Evolutionary conservation across 129 eudicot species (phyloP).

Genomic region (Silybum marianum): DNA sequence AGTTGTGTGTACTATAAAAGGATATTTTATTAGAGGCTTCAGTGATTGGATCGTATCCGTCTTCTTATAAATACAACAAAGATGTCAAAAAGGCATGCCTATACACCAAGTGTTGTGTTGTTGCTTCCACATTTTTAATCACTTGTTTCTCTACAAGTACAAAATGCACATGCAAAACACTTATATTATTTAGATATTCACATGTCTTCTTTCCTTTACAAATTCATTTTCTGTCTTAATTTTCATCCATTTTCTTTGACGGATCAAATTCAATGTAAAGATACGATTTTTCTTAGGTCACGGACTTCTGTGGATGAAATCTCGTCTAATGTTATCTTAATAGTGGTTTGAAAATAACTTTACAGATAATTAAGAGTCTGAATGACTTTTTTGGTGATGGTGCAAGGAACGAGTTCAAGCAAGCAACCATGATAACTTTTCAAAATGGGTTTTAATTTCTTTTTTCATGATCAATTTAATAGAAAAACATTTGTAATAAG

Average conservation of each 20-base stretch:
- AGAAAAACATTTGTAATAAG: too few species aligned
- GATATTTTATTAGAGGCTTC: conserved; percentile 22
- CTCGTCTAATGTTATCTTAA: neutral
- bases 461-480: too few species aligned
- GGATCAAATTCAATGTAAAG: neutral
- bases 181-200: conserved; percentile 30
- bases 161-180: conserved; percentile 38
- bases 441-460: too few species aligned
- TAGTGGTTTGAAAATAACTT: too few species aligned
- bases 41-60: conserved; percentile 25
- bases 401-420: neutral
- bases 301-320: neutral
- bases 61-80: conserved; percentile 36
- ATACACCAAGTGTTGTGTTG: conserved; percentile 34
- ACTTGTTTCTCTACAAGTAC: conserved; percentile 40
- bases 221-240: neutral
- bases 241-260: neutral
- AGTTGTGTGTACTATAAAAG: conserved; percentile 22
- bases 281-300: neutral
- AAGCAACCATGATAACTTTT: neutral
- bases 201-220: conserved; percentile 29
- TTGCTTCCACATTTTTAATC: conserved; percentile 39
- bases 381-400: too few species aligned
- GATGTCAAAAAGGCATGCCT: conserved; percentile 42
- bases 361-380: too few species aligned